Conservation (phyloP, 208 protist genomes). For the Acanthamoeba rhysodes region DNA sequence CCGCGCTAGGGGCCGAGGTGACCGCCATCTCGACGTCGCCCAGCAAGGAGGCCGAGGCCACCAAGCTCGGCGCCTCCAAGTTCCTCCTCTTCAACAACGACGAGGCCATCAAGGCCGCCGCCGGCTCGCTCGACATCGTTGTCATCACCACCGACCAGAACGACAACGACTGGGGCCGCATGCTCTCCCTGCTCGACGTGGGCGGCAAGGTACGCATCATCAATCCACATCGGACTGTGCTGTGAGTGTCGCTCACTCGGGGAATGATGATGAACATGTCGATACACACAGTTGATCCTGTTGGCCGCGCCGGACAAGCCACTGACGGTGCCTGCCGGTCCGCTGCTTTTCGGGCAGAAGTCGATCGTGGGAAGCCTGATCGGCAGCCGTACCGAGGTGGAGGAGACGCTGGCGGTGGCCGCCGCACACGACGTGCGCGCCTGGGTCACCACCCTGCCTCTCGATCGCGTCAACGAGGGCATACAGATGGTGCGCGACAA, state of each 20-base stretch:
- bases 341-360: slow-evolving; percentile 5
- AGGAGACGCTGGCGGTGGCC: slow-evolving; percentile 69
- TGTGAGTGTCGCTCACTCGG: neutral
- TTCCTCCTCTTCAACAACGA: slow-evolving; percentile 70
- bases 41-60: slow-evolving; percentile 72
- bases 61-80: slow-evolving; percentile 72
- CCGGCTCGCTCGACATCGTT: slow-evolving; percentile 45
- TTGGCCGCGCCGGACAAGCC: too few species aligned
- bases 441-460: slow-evolving; percentile 33
- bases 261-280: neutral
- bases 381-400: slow-evolving; percentile 31
- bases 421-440: slow-evolving; percentile 54
- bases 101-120: slow-evolving; percentile 52
- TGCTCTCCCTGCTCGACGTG: neutral
- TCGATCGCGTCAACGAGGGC: slow-evolving; percentile 76
- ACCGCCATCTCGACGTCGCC: slow-evolving; percentile 81
- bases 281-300: neutral
- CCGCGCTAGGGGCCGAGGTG: slow-evolving; percentile 78
- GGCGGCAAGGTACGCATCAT: slow-evolving; percentile 26
- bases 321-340: neutral
- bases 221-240: neutral
- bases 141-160: slow-evolving; percentile 24
- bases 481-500: slow-evolving; percentile 45
- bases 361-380: slow-evolving; percentile 67
- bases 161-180: slow-evolving; percentile 66